phyloP scores from a whole-genome alignment of 2,329 filamentous ascomycete species.

The Claviceps maximensis region DNA sequence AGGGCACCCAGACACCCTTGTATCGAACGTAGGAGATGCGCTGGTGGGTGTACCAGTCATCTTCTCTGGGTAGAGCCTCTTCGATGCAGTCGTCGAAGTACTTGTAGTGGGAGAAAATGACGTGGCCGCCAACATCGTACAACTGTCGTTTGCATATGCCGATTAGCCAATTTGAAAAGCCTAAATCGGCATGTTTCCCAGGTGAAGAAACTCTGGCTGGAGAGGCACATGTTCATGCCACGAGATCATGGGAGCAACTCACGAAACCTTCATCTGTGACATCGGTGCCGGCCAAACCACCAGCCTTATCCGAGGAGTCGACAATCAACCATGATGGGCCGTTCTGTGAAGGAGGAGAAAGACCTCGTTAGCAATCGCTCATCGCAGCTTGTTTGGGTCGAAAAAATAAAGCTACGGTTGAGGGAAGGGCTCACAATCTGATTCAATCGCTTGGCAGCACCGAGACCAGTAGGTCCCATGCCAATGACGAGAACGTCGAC shows the following conservation, averaged over 20 bases:
- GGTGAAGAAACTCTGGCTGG: no score
- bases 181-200: background rate
- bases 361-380: conserved; percentile 14
- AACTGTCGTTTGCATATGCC: conserved; percentile 41
- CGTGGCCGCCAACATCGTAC: conserved; percentile 95
- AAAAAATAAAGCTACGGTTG: conserved; percentile 14
- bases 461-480: conserved; percentile 91
- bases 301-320: conserved; percentile 81
- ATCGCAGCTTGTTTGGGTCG: background rate
- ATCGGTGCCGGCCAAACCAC: conserved; percentile 92
- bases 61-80: conserved; percentile 84
- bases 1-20: conserved; percentile 93
- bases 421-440: conserved; percentile 58
- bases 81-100: conserved; percentile 99
- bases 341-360: conserved; percentile 40
- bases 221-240: background rate
- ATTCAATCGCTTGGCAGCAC: conserved; percentile 94
- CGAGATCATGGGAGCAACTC: conserved; percentile 30
- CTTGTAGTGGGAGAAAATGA: conserved; percentile 99
- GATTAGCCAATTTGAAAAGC: background rate
- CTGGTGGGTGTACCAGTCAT: conserved; percentile 96
- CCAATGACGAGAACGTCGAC: conserved; percentile 98
- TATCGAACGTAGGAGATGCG: conserved; percentile 98
- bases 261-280: conserved; percentile 93
- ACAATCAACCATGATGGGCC: conserved; percentile 92